Evolutionary conservation across 768 basidiomycete genomes (phyloP).

Genomic region (Rhodosporidiobolus sp.): DNA sequence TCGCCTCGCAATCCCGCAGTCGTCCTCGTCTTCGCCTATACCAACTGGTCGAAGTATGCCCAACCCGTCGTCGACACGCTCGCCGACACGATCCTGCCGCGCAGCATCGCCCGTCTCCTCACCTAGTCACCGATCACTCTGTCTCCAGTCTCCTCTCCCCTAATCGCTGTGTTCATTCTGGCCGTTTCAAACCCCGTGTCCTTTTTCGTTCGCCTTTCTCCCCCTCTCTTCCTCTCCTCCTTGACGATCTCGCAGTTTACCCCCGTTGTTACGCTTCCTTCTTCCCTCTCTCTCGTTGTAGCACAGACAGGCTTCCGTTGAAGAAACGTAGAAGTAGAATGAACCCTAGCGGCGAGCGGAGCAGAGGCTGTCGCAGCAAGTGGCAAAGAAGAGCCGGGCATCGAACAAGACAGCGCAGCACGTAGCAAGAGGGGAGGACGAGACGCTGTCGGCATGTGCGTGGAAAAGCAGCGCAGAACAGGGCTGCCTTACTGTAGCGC

Average conservation of each 20-base stretch:
- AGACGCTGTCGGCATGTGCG: too few relatives aligned
- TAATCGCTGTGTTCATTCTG: neutral
- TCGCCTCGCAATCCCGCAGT: neutral
- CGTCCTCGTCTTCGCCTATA: constrained; percentile 25
- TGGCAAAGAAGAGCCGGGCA: too few relatives aligned
- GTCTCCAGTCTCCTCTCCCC: too few relatives aligned
- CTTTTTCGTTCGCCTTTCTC: neutral
- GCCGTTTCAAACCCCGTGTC: neutral
- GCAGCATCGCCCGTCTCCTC: constrained; percentile 9
- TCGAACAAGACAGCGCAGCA: too few relatives aligned
- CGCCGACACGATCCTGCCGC: constrained; percentile 26
- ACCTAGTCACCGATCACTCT: too few relatives aligned
- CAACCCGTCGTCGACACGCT: constrained; percentile 31
- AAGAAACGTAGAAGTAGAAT: too few relatives aligned
- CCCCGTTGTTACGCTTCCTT: neutral
- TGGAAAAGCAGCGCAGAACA: too few relatives aligned
- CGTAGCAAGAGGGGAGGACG: too few relatives aligned
- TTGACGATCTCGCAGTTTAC: neutral
- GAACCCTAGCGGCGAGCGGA: too few relatives aligned
- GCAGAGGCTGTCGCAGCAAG: too few relatives aligned
- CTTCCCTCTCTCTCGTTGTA: neutral
- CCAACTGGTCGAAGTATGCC: constrained; percentile 14
- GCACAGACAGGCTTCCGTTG: too few relatives aligned
- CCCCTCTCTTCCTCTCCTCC: neutral
- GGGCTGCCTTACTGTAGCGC: too few relatives aligned